These are phyloP conservation scores for Torrubiellomyces zombiae DNA, from an alignment of 2,329 filamentous ascomycete genomes.

Conservation along the genomic window DNA sequence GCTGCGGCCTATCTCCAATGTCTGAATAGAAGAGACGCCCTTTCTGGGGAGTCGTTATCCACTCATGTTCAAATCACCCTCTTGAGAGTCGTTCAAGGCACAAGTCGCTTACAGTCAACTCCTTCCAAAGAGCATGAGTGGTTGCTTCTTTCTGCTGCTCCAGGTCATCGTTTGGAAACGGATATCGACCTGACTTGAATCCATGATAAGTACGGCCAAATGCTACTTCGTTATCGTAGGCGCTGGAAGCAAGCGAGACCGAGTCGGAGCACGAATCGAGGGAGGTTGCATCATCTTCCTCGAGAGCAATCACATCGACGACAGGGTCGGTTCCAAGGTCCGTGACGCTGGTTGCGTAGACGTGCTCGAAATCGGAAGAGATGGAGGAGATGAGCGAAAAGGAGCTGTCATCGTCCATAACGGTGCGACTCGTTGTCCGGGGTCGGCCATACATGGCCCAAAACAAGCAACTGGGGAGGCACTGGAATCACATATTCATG, in stretches of 20 bases:
- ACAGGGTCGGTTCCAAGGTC: slow-evolving; percentile 10
- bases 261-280: slow-evolving; percentile 14
- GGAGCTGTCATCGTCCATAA: slow-evolving; percentile 11
- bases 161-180: slow-evolving; percentile 26
- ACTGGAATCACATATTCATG: too few relatives aligned
- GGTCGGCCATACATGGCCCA: too few relatives aligned
- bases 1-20: slow-evolving; percentile 21
- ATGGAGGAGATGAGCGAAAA: slow-evolving; percentile 16
- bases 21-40: slow-evolving; percentile 23
- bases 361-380: slow-evolving; percentile 8
- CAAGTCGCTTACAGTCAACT: slow-evolving; percentile 18
- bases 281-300: not conserved
- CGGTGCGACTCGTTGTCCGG: too few relatives aligned
- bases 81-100: not conserved
- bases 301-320: not conserved
- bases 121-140: slow-evolving; percentile 27
- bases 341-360: slow-evolving; percentile 9
- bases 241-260: slow-evolving; percentile 16
- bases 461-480: too few relatives aligned
- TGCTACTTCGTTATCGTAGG: slow-evolving; percentile 16
- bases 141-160: slow-evolving; percentile 29
- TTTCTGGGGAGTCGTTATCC: slow-evolving; percentile 8
- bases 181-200: slow-evolving; percentile 26
- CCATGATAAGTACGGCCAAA: slow-evolving; percentile 24
- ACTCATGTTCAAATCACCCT: not conserved